Percentiles rank a stretch among this genome's conserved stretches.
Conservation (phyloP, 2,329 filamentous ascomycete genomes). For the Teratosphaeriaceae sp. region DNA sequence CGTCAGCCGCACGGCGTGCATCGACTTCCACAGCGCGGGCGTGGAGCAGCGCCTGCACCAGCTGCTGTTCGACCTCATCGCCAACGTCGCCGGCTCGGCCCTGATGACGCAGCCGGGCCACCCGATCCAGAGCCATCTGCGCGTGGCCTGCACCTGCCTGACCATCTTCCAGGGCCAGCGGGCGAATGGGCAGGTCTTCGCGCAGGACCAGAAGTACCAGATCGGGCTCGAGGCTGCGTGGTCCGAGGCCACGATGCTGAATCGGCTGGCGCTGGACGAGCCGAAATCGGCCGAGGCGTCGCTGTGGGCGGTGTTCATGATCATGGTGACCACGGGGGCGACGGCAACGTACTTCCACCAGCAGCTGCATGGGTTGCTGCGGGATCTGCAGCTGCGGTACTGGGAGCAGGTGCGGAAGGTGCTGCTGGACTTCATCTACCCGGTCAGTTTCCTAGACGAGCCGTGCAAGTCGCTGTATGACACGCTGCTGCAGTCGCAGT, state of each 20-base stretch:
- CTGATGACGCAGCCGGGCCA: constrained; percentile 15
- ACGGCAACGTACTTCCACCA: constrained; percentile 19
- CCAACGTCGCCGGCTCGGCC: constrained; percentile 17
- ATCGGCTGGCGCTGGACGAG: constrained; percentile 21
- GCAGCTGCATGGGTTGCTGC: constrained; percentile 17
- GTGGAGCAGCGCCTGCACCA: constrained; percentile 24
- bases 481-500: constrained; percentile 11
- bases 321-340: constrained; percentile 27
- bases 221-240: constrained; percentile 26
- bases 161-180: constrained; percentile 28
- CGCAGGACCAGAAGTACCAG: constrained; percentile 22
- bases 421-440: constrained; percentile 29
- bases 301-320: constrained; percentile 29
- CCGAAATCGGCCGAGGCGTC: constrained; percentile 27
- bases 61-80: constrained; percentile 26
- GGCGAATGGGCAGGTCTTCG: constrained; percentile 23
- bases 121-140: constrained; percentile 25
- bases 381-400: constrained; percentile 22
- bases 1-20: constrained; percentile 27
- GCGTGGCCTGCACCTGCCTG: constrained; percentile 27
- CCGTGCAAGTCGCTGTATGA: constrained; percentile 27
- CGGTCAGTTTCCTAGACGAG: constrained; percentile 27
- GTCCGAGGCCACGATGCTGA: constrained; percentile 24
- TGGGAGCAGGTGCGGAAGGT: constrained; percentile 28
- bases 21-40: constrained; percentile 27